Evolutionary conservation across 306 rosid species (phyloP).

Genomic region (Inga leiocalycina): DNA sequence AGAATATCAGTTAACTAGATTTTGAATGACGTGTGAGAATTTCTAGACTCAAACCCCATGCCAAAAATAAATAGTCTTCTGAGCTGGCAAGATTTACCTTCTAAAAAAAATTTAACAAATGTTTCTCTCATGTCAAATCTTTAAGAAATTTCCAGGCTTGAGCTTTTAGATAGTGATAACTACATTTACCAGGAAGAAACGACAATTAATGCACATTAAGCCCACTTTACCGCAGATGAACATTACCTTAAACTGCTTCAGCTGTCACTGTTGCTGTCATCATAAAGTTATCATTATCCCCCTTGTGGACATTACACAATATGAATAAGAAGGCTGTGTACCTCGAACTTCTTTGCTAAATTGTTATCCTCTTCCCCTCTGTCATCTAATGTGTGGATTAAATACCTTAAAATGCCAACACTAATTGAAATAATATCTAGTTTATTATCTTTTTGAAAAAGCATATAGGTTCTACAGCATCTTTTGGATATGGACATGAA

Average conservation of each 20-base stretch:
- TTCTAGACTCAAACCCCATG: conserved; percentile 3
- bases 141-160: conserved; percentile 28
- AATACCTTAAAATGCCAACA: conserved; percentile 34
- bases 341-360: conserved; percentile 21
- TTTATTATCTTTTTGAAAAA: conserved; percentile 31
- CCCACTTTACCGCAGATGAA: conserved; percentile 37
- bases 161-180: conserved; percentile 37
- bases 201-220: conserved; percentile 41
- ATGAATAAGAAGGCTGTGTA: conserved; percentile 17
- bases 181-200: conserved; percentile 24
- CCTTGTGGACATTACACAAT: conserved; percentile 40
- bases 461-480: neutral
- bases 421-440: conserved; percentile 45
- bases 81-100: conserved; percentile 23
- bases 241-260: conserved; percentile 35
- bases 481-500: conserved; percentile 37
- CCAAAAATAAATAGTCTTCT: conserved; percentile 11
- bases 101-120: conserved; percentile 8
- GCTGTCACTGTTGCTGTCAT: conserved; percentile 44
- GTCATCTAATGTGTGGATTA: conserved; percentile 20
- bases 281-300: conserved; percentile 45
- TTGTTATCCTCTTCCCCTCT: conserved; percentile 21
- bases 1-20: neutral
- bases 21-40: neutral
- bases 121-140: conserved; percentile 29